Base-by-base conservation (phyloP, 164 flowering plant genomes). In the Vitis cinerea region DNA sequence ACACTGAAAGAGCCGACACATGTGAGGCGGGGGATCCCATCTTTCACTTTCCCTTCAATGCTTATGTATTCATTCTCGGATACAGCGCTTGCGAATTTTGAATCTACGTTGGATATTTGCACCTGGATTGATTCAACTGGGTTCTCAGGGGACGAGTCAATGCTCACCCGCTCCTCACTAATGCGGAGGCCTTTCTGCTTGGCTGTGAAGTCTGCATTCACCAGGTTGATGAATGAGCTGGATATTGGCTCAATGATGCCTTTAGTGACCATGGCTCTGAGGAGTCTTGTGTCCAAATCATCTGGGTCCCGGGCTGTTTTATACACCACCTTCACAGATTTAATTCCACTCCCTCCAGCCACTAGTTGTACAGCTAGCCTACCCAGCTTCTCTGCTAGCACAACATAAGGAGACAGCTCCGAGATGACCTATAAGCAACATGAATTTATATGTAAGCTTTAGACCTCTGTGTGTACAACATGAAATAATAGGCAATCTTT, bases 231-330 rank as follows among this genome's bases (percentile, higher is more conserved):
- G 47, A 77, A 71, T 4, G 77, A 63, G 55, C 12, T 29, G 9
- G 90, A 84, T 54, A 85, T 81, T 3, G 90, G 88, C 69, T 86
- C 90, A 52, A 84, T 80, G 19, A 87, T 71, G 58, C 90, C 90
- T 48, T 87, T 85, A 0, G 79, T 84, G 67, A 85, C 71, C 90
- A 87, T 87, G 64, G 90, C 88, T 12, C 90, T 81, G 37, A 87
- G 84, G 7, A 87, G 75, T 56, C 90, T 81, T 0, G 90, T 85
- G 84, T 87, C 90, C 16, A 87, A 67, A 59, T 85, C 88, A 72
- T 85, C 88, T 9, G 84, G 84, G 65, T 59, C 80, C 16, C 88
- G 61, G 14, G 87, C 81, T 1, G 90, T 77, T 29, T 59, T 66
- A 61, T 85, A 87, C 1, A 75, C 69, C 30, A 87, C 80, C 70